Percentiles rank a stretch among this genome's conserved stretches.
These are phyloP conservation scores for Raffaelea arxii DNA, from an alignment of 2,329 filamentous ascomycete genomes.

Conservation along the genomic window DNA sequence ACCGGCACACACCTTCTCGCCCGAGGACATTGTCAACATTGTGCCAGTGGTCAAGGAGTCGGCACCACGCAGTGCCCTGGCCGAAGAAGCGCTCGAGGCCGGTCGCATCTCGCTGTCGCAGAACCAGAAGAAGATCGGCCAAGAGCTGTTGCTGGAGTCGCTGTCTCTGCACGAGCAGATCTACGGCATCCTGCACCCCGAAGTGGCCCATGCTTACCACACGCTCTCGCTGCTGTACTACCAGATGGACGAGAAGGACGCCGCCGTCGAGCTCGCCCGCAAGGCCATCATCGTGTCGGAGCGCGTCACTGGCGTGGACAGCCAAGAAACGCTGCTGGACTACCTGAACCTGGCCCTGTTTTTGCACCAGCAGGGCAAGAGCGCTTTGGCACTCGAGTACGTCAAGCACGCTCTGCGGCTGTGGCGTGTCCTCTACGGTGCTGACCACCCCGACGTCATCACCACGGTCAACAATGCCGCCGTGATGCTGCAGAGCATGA, in stretches of 20 bases:
- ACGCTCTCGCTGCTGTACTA: slow-evolving; percentile 93
- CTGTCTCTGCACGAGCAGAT: slow-evolving; percentile 96
- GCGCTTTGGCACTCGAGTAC: slow-evolving; percentile 75
- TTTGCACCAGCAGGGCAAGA: slow-evolving; percentile 86
- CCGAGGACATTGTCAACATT: slow-evolving; percentile 83
- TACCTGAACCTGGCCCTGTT: slow-evolving; percentile 95
- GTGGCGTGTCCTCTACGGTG: slow-evolving; percentile 95
- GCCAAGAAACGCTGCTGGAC: slow-evolving; percentile 84
- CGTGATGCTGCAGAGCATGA: slow-evolving; percentile 94
- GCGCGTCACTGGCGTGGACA: slow-evolving; percentile 86
- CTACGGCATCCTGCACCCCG: slow-evolving; percentile 92
- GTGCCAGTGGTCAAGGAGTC: slow-evolving; percentile 96
- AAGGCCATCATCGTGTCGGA: slow-evolving; percentile 96
- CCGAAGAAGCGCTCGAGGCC: slow-evolving; percentile 91
- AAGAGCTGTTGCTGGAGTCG: slow-evolving; percentile 92
- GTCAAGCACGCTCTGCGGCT: slow-evolving; percentile 87
- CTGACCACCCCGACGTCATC: slow-evolving; percentile 91
- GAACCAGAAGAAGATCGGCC: slow-evolving; percentile 88
- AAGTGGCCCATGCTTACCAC: slow-evolving; percentile 92
- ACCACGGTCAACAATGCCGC: slow-evolving; percentile 98
- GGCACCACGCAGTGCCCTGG: slow-evolving; percentile 77
- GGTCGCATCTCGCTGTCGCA: slow-evolving; percentile 94
- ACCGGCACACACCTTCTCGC: slow-evolving; percentile 54
- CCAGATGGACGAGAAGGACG: slow-evolving; percentile 94
- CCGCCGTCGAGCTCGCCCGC: slow-evolving; percentile 86